Evolutionary conservation across 257 asterid species (phyloP).

Genomic region (Solanum dulcamara): DNA sequence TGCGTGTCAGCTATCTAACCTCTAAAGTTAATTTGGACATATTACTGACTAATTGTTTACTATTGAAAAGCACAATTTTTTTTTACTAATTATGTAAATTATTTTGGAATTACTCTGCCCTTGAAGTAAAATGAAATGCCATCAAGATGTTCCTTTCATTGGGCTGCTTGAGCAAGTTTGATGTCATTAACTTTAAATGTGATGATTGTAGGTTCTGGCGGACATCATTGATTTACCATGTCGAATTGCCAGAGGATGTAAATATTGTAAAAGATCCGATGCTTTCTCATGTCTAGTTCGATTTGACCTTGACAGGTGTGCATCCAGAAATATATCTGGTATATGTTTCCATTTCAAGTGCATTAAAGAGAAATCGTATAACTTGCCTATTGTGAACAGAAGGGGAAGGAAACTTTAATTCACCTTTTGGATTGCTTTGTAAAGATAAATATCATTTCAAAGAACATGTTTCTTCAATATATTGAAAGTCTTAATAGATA

Average conservation of each 20-base stretch:
- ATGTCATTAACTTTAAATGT: constrained; percentile 4
- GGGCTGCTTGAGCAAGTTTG: not conserved
- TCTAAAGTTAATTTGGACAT: not conserved
- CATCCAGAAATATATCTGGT: not conserved
- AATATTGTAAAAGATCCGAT: constrained; percentile 57
- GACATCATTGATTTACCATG: constrained; percentile 87
- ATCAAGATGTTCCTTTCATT: not conserved
- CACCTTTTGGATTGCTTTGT: not conserved
- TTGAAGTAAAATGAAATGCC: not conserved
- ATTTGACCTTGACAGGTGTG: constrained; percentile 71
- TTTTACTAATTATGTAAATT: not conserved
- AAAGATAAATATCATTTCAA: not conserved
- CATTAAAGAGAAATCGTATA: not conserved
- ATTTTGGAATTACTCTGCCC: not conserved
- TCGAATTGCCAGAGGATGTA: constrained; percentile 95
- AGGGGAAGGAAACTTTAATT: not conserved
- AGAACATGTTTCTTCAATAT: not conserved
- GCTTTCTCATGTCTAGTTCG: constrained; percentile 95
- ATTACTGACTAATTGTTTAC: not conserved
- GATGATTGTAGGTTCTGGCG: constrained; percentile 65
- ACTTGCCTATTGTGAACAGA: not conserved
- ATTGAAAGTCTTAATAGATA: not conserved
- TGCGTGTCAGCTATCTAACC: not conserved
- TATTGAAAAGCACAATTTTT: not conserved
- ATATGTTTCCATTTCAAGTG: not conserved